Conservation (phyloP, 805 yeast species). For the Candida argentea region DNA sequence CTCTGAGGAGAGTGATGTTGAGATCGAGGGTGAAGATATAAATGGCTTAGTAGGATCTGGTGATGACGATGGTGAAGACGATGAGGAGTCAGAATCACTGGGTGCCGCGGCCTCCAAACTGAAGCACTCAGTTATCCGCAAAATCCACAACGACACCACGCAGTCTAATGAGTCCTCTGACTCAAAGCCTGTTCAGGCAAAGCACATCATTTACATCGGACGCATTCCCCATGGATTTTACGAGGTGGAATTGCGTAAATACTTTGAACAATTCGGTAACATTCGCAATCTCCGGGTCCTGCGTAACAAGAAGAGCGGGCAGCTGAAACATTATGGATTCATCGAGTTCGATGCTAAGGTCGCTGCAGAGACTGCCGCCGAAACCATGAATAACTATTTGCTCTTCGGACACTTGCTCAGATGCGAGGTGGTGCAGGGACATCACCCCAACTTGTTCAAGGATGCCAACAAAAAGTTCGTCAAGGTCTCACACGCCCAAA, state of each 20-base stretch:
- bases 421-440: slow-evolving; percentile 43
- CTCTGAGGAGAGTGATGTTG: slow-evolving; percentile 14
- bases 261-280: slow-evolving; percentile 86
- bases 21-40: slow-evolving; percentile 13
- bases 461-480: slow-evolving; percentile 47
- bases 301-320: slow-evolving; percentile 83
- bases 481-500: slow-evolving; percentile 49
- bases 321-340: slow-evolving; percentile 85
- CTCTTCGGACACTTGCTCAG: slow-evolving; percentile 80
- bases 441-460: slow-evolving; percentile 48
- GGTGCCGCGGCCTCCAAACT: slow-evolving; percentile 12
- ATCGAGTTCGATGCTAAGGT: slow-evolving; percentile 66
- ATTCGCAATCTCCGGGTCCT: slow-evolving; percentile 71
- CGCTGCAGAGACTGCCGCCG: slow-evolving; percentile 84
- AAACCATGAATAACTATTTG: slow-evolving; percentile 92
- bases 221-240: slow-evolving; percentile 89
- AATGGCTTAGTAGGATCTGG: slow-evolving; percentile 11
- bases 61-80: slow-evolving; percentile 14
- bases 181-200: slow-evolving; percentile 15
- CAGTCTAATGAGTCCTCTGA: slow-evolving; percentile 12
- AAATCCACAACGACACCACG: slow-evolving; percentile 5
- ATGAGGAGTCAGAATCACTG: slow-evolving; percentile 11
- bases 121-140: slow-evolving; percentile 14
- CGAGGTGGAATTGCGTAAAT: slow-evolving; percentile 67
- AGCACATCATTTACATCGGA: slow-evolving; percentile 80